phyloP scores from a whole-genome alignment of 2,329 filamentous ascomycete genomes.

The Aspergillus sp. region DNA sequence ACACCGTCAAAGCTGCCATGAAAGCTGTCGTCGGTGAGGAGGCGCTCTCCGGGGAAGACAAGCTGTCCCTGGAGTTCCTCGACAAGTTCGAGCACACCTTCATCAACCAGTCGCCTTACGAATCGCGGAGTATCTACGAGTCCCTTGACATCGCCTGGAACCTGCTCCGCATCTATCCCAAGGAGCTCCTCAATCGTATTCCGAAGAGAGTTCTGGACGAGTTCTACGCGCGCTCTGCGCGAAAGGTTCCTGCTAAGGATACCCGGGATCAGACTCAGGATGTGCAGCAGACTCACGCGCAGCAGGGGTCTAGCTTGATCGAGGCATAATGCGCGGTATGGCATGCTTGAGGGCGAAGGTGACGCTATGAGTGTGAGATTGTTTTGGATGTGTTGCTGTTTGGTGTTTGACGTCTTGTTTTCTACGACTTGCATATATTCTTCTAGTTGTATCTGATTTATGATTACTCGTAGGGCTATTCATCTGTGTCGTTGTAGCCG shows the following conservation, averaged over 20 bases:
- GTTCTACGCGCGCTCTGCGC: slow-evolving; percentile 58
- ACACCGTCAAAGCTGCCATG: slow-evolving; percentile 61
- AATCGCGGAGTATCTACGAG: slow-evolving; percentile 83
- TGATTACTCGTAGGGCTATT: background rate
- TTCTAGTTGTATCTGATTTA: slow-evolving; percentile 1
- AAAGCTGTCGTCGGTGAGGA: slow-evolving; percentile 99
- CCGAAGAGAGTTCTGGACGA: slow-evolving; percentile 74
- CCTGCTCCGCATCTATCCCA: slow-evolving; percentile 91
- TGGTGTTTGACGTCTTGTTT: background rate
- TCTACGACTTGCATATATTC: slow-evolving; percentile 1
- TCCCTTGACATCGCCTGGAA: slow-evolving; percentile 95
- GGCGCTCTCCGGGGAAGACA: slow-evolving; percentile 89
- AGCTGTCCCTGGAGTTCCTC: slow-evolving; percentile 93
- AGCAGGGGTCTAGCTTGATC: slow-evolving; percentile 31
- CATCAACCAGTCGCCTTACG: slow-evolving; percentile 85
- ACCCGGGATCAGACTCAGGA: slow-evolving; percentile 35
- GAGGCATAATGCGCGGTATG: slow-evolving; percentile 28
- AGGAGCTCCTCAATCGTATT: slow-evolving; percentile 94
- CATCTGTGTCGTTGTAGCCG: background rate
- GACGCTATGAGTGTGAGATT: background rate
- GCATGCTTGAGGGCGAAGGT: background rate
- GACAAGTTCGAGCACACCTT: slow-evolving; percentile 97
- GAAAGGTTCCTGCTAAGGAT: slow-evolving; percentile 39
- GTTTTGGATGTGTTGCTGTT: background rate
- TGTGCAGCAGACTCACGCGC: slow-evolving; percentile 17